Evolutionary conservation across 768 basidiomycete species (phyloP).

Genomic region (Lactarius akahatsu): DNA sequence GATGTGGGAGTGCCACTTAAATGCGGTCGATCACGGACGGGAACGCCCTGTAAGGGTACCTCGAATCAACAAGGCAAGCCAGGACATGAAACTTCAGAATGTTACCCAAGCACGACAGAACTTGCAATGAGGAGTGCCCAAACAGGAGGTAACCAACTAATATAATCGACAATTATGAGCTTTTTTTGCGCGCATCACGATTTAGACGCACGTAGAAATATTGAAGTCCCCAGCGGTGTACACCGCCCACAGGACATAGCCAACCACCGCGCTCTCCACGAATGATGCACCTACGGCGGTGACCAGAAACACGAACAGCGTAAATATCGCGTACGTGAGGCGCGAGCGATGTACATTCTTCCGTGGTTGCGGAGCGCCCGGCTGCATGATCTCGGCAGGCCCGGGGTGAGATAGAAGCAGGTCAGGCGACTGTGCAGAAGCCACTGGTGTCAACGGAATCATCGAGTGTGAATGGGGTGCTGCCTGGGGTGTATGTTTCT

Average conservation of each 20-base stretch:
- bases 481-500: not conserved
- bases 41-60: constrained; percentile 20
- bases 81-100: not conserved
- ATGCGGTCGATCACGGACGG: constrained; percentile 30
- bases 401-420: constrained; percentile 3
- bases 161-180: not conserved
- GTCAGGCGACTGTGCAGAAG: constrained; percentile 16
- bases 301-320: constrained; percentile 24
- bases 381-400: not conserved
- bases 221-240: constrained; percentile 24
- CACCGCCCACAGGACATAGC: constrained; percentile 27
- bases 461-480: not conserved
- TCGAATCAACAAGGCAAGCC: not conserved
- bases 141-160: constrained; percentile 27
- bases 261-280: constrained; percentile 26
- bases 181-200: not conserved
- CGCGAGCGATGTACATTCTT: constrained; percentile 28
- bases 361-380: constrained; percentile 3
- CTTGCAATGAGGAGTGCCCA: constrained; percentile 30
- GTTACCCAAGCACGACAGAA: constrained; percentile 25
- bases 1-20: constrained; percentile 7
- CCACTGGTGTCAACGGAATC: constrained; percentile 24
- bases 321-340: constrained; percentile 24
- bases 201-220: constrained; percentile 28
- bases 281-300: constrained; percentile 20